Evolutionary conservation across 495 filamentous ascomycete species (phyloP), one percentile per base, ranked within the genome.

Genomic region (Stereocaulon alpinum): DNA sequence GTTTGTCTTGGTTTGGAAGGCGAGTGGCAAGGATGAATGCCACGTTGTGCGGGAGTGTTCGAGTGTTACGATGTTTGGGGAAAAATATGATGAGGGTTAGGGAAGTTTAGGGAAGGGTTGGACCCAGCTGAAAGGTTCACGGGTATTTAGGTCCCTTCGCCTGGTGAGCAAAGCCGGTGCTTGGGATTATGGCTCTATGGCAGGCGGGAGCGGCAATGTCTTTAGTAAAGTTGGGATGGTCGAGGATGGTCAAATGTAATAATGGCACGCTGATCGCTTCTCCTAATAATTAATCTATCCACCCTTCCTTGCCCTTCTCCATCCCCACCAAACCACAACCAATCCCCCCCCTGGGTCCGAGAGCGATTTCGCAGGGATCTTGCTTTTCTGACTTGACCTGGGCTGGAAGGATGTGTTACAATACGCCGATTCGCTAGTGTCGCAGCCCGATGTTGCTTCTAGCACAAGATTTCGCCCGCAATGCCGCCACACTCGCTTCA

Each of bases 101-200:
- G 49, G 40, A 43, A 54, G 29, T 43, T 14, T 32, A 57, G 48
- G 52, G 27, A 57, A 52, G 47, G 60, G 43, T 48, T 53, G 53
- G 60, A 61, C 62, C 62, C 62, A 64, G 62, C 58, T 53, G 45
- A 57, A 64, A 42, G 62, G 62, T 58, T 63, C 56, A 48, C 62
- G 62, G 62, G 62, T 47, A 64, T 57, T 64, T 64, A 56, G 54
- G 17, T 56, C 42, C 62, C 62, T 59, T 59, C 53, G 51, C 54
- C 40, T 42, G 56, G 24, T 56, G 41, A 59, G 14, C 24, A 62
- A 62, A 56, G 60, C 54, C 60, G 60, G 54, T 61, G 7, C 54
- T 53, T 62, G 60, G 60, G 54, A 58, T 17, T 50, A 59, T 27
- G 59, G 52, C 59, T 56, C 42, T 50, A 49, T 61, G 59, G 52